These are phyloP conservation scores for Akebia trifoliata DNA, from an alignment of 164 flowering plant genomes.

Conservation along the genomic window DNA sequence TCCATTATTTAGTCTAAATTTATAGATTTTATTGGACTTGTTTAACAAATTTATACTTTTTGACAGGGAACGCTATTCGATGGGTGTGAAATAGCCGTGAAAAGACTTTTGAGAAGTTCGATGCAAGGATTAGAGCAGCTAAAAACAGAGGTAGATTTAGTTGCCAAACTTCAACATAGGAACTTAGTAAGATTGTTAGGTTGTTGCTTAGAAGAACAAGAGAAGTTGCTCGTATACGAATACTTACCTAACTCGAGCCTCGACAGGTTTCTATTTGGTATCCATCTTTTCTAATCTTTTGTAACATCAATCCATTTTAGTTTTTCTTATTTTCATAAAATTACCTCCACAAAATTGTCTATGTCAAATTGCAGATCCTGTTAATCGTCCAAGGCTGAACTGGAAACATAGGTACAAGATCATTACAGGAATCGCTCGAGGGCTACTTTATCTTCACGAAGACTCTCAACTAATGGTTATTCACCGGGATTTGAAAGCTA, in stretches of 20 bases:
- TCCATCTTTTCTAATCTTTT: background rate
- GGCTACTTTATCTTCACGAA: slow-evolving; percentile 39
- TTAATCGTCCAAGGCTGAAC: background rate
- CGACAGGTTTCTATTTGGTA: slow-evolving; percentile 26
- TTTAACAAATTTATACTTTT: background rate
- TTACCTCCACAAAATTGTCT: slow-evolving; percentile 5
- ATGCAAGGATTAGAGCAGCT: slow-evolving; percentile 23
- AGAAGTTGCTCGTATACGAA: slow-evolving; percentile 29
- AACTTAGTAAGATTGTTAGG: slow-evolving; percentile 25
- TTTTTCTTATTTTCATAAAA: background rate
- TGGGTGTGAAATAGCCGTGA: slow-evolving; percentile 17
- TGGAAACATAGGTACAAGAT: slow-evolving; percentile 14
- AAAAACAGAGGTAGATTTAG: slow-evolving; percentile 20
- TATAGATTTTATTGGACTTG: background rate
- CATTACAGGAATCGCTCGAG: slow-evolving; percentile 21
- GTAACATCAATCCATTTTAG: background rate
- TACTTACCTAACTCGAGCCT: slow-evolving; percentile 27
- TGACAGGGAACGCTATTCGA: slow-evolving; percentile 13
- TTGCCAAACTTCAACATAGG: slow-evolving; percentile 25
- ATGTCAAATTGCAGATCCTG: slow-evolving; percentile 5
- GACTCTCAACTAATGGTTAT: slow-evolving; percentile 32
- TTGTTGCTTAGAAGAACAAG: slow-evolving; percentile 22
- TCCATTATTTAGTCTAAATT: background rate
- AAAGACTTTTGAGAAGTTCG: slow-evolving; percentile 16
- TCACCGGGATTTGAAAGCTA: slow-evolving; percentile 38